Conservation (phyloP, 2,329 filamentous ascomycete genomes). For the Diaporthe destruens region DNA sequence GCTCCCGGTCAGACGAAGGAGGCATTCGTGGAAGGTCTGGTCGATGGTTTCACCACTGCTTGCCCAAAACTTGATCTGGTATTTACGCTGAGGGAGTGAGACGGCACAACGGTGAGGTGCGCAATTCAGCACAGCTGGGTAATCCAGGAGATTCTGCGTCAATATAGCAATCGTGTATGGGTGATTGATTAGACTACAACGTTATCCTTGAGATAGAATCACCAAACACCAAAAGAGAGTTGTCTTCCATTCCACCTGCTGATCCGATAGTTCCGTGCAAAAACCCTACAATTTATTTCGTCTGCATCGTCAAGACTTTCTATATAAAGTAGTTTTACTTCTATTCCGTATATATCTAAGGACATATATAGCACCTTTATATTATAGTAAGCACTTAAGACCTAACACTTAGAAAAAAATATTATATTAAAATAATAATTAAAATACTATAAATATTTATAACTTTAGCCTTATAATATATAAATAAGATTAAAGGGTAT, state of each 20-base stretch:
- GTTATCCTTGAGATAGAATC: not conserved
- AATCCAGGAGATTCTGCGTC: not conserved
- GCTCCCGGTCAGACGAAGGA: slow-evolving; percentile 36
- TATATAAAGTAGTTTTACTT: too few relatives aligned
- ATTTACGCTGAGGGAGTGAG: slow-evolving; percentile 33
- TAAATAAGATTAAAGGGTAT: too few relatives aligned
- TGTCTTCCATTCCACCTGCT: not conserved
- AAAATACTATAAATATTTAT: too few relatives aligned
- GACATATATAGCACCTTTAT: too few relatives aligned
- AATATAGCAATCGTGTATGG: not conserved
- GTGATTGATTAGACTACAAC: not conserved
- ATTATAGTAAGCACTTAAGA: too few relatives aligned
- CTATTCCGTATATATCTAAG: too few relatives aligned
- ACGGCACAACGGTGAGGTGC: too few relatives aligned
- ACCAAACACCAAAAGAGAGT: not conserved
- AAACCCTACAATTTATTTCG: not conserved
- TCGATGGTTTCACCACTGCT: slow-evolving; percentile 39
- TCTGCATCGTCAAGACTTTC: not conserved
- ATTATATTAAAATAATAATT: too few relatives aligned
- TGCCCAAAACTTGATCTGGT: slow-evolving; percentile 35
- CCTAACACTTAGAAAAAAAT: too few relatives aligned
- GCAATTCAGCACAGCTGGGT: not conserved
- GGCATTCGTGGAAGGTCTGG: slow-evolving; percentile 27
- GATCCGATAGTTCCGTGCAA: not conserved
- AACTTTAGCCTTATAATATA: too few relatives aligned